phyloP scores from a whole-genome alignment of 148 eudicot species.

The Amaranthus palmeri region DNA sequence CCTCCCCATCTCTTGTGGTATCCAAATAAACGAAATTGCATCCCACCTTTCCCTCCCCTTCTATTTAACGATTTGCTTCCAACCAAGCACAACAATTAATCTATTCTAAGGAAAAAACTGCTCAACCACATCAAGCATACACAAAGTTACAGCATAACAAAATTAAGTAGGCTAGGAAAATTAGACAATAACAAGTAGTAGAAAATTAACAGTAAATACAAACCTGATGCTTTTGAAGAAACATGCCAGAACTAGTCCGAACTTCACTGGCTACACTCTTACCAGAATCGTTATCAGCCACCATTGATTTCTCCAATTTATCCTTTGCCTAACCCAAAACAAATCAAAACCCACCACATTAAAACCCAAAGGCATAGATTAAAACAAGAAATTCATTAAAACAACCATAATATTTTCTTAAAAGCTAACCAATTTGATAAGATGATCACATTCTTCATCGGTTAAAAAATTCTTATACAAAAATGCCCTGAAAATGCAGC shows the following conservation, averaged over 20 bases:
- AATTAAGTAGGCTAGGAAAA: too few relatives aligned
- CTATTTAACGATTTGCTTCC: too few relatives aligned
- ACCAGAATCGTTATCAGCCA: conserved; percentile 78
- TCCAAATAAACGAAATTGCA: too few relatives aligned
- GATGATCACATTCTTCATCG: conserved; percentile 87
- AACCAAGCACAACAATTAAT: too few relatives aligned
- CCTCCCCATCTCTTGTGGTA: too few relatives aligned
- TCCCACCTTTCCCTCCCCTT: too few relatives aligned
- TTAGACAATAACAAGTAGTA: neutral
- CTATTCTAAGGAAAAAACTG: too few relatives aligned
- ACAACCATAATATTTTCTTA: too few relatives aligned
- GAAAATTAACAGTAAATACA: conserved; percentile 6
- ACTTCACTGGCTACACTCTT: conserved; percentile 63
- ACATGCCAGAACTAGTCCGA: conserved; percentile 89
- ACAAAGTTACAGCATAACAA: too few relatives aligned
- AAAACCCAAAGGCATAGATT: neutral
- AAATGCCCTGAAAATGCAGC: conserved; percentile 57
- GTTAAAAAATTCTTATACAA: conserved; percentile 61
- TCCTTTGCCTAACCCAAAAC: conserved; percentile 55
- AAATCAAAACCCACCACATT: neutral
- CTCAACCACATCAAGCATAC: too few relatives aligned
- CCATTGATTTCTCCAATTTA: conserved; percentile 82
- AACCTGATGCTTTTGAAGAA: conserved; percentile 69
- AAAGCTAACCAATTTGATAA: conserved; percentile 59
- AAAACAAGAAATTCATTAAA: too few relatives aligned